Percentiles rank a stretch among this genome's conserved stretches.
Evolutionary conservation across 2,329 filamentous ascomycete genomes (phyloP).

Genomic region (Aspergillus sp.): DNA sequence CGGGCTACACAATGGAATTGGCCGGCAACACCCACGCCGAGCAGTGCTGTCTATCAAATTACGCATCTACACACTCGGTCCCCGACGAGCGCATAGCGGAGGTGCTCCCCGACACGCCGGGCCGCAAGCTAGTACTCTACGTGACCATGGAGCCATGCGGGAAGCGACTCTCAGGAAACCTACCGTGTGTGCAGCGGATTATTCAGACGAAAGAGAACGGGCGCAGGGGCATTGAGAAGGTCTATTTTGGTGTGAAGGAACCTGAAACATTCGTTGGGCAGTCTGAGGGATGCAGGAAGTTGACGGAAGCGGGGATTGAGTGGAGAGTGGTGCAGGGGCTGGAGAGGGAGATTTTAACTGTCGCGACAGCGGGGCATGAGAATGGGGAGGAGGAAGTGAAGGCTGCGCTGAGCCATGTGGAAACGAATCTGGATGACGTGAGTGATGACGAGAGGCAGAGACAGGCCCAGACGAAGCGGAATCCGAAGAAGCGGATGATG

Average conservation of each 20-base stretch:
- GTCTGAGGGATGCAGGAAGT: constrained; percentile 70
- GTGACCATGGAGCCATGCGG: constrained; percentile 75
- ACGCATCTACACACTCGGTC: constrained; percentile 35
- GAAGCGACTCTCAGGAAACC: constrained; percentile 47
- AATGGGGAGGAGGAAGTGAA: constrained; percentile 32
- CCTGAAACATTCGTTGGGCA: constrained; percentile 85
- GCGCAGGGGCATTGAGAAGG: constrained; percentile 66
- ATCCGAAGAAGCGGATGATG: constrained; percentile 51
- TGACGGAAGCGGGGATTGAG: constrained; percentile 71
- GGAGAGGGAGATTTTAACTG: constrained; percentile 74
- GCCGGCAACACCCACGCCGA: constrained; percentile 95
- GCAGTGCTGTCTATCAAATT: constrained; percentile 83
- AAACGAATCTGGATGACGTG: constrained; percentile 40
- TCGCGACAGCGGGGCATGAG: constrained; percentile 80
- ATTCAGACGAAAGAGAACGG: constrained; percentile 50
- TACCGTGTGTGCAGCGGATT: constrained; percentile 71
- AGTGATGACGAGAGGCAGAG: constrained; percentile 39
- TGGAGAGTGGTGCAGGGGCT: constrained; percentile 73
- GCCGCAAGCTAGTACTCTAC: constrained; percentile 66
- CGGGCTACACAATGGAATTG: constrained; percentile 88
- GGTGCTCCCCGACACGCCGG: constrained; percentile 42
- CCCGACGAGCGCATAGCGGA: constrained; percentile 34
- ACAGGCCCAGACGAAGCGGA: constrained; percentile 39
- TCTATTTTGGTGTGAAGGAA: constrained; percentile 86
- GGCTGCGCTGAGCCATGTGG: constrained; percentile 26